Evolutionary conservation across 2,329 filamentous ascomycete species (phyloP), one percentile per base, ranked within the genome.

Genomic region (Neonectria ditissima): DNA sequence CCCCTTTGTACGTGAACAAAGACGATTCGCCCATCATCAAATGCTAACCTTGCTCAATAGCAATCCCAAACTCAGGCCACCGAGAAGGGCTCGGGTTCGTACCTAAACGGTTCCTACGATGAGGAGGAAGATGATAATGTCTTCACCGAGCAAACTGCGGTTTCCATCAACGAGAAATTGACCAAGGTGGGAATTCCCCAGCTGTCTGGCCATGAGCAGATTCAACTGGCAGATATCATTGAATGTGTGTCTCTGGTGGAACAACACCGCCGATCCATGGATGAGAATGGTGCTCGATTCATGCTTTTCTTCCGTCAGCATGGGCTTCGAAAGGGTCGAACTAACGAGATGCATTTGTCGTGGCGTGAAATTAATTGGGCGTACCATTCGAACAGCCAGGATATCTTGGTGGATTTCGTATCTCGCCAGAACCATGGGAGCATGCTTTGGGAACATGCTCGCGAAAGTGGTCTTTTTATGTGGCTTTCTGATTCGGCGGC

Each of bases 401-500:
- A 98, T 75, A 94, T 98, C 41, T 82, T 98, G 18, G 83, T 92
- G 1, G 93, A 97, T 76, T 90, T 97, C 71, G 91, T 97, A 10
- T 89, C 90, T 11, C 84, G 88, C 20, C 93, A 97, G 72, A 94
- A 91, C 70, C 91, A 94, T 67, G 91, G 91, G 1, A 90, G 88
- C 63, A 85, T 98, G 81, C 81, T 91, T 7, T 99, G 96, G 96
- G 87, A 91, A 66, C 87, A 94, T 71, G 96, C 95, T 1, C 86
- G 91, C 50, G 91, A 97, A 75, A 93, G 91, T 69, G 96, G 96
- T 11, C 85, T 98, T 59, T 97, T 97, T 75, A 95, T 97, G 89
- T 99, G 96, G 95, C 84, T 99, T 67, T 88, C 89, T 0, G 94
- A 97, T 77, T 79, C 84, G 18, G 87, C 86, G 58, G 89, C 93